Percentiles rank a stretch among this genome's conserved stretches.
phyloP scores from a whole-genome alignment of 352 stramenopile genomes.

The Phytopythium oedochilum region DNA sequence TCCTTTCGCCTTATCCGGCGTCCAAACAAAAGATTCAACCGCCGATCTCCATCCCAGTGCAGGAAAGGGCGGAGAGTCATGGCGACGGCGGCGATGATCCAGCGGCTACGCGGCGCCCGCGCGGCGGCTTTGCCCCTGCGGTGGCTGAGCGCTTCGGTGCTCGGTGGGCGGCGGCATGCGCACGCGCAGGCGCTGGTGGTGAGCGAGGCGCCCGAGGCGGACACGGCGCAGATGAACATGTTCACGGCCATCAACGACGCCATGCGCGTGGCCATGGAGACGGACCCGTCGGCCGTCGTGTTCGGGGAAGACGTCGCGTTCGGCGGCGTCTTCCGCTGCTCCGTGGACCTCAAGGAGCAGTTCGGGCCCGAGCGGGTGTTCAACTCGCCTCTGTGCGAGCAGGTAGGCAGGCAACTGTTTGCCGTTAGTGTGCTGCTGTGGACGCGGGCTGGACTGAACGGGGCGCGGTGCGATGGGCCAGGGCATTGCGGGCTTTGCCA shows the following conservation, averaged over 20 bases:
- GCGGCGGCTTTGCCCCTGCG: background rate
- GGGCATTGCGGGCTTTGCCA: slow-evolving; percentile 93
- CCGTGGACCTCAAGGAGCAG: slow-evolving; percentile 89
- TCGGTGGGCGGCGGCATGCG: background rate
- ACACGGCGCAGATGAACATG: slow-evolving; percentile 88
- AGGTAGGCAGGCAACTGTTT: too few relatives aligned
- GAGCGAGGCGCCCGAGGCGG: slow-evolving; percentile 9
- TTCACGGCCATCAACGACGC: slow-evolving; percentile 92
- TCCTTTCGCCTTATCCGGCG: background rate
- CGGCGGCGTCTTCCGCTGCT: slow-evolving; percentile 98
- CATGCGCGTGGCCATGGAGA: slow-evolving; percentile 86
- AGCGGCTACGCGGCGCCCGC: background rate
- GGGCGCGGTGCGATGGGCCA: background rate
- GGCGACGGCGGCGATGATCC: background rate
- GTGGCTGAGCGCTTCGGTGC: background rate
- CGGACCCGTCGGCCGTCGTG: slow-evolving; percentile 87
- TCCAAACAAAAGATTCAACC: background rate
- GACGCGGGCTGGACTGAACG: background rate
- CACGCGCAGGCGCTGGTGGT: background rate
- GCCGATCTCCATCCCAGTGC: background rate
- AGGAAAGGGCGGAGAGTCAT: background rate
- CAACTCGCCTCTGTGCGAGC: slow-evolving; percentile 96
- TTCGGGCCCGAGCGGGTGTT: slow-evolving; percentile 95
- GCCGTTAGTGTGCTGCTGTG: too few relatives aligned
- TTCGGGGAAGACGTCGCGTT: slow-evolving; percentile 99